Percentiles rank a stretch among this genome's conserved stretches.
phyloP scores from a whole-genome alignment of 2,329 filamentous ascomycete genomes.

The Ophidiomyces ophidiicola region DNA sequence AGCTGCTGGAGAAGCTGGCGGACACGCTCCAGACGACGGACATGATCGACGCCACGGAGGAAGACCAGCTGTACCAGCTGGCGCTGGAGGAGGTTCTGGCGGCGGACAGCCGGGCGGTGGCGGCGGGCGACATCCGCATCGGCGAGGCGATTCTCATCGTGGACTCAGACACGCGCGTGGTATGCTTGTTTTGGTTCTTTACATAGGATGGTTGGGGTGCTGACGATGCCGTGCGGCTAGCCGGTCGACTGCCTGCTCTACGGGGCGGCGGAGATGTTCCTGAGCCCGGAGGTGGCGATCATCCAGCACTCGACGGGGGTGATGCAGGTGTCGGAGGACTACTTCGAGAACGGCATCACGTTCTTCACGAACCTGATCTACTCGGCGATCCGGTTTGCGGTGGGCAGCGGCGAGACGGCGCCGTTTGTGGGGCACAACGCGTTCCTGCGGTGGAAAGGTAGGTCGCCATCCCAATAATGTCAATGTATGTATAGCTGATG shows the following conservation, averaged over 20 bases:
- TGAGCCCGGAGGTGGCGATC: constrained; percentile 57
- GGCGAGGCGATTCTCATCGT: constrained; percentile 65
- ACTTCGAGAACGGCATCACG: constrained; percentile 64
- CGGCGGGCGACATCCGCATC: constrained; percentile 72
- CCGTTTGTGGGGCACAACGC: constrained; percentile 71
- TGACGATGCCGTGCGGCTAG: too few relatives aligned
- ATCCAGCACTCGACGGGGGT: constrained; percentile 62
- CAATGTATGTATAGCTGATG: neutral
- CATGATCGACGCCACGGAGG: constrained; percentile 29
- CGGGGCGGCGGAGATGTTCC: constrained; percentile 59
- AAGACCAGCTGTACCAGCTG: constrained; percentile 30
- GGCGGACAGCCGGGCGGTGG: constrained; percentile 45
- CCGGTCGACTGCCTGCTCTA: constrained; percentile 56
- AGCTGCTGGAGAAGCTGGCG: constrained; percentile 29
- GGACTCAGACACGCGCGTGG: constrained; percentile 56
- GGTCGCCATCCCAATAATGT: neutral
- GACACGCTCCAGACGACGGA: constrained; percentile 11
- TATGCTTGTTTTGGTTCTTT: constrained; percentile 2
- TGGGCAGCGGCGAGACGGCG: constrained; percentile 58
- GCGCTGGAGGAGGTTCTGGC: constrained; percentile 37
- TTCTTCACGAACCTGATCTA: constrained; percentile 73
- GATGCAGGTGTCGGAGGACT: constrained; percentile 61
- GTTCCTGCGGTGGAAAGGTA: constrained; percentile 51
- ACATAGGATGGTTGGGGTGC: too few relatives aligned
- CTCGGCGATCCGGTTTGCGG: constrained; percentile 57